A percentile compares a stretch with the other conserved stretches of the same genome.
These are phyloP conservation scores for Scedosporium boydii DNA, from an alignment of 2,329 filamentous ascomycete species.

Conservation along the genomic window DNA sequence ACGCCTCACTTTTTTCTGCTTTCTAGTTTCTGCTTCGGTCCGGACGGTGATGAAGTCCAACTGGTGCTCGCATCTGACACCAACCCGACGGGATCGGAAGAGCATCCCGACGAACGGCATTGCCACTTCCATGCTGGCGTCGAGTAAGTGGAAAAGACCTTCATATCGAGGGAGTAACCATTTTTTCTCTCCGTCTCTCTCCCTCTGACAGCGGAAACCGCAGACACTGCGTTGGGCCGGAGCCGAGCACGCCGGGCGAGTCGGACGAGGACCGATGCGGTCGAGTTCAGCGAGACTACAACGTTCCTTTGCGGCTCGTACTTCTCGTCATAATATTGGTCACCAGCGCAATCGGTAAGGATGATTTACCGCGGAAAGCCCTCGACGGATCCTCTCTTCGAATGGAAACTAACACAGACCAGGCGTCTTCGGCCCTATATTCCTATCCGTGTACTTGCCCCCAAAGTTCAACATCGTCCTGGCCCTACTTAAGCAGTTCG, in stretches of 20 bases:
- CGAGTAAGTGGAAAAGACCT: conserved; percentile 40
- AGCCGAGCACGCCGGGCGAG: conserved; percentile 25
- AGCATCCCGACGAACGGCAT: conserved; percentile 21
- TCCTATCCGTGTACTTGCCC: conserved; percentile 50
- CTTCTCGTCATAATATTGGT: conserved; percentile 62
- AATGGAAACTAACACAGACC: background rate
- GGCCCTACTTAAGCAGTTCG: conserved; percentile 61
- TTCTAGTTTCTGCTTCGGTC: too few species aligned
- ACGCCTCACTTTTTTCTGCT: too few species aligned
- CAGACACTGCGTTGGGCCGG: conserved; percentile 47
- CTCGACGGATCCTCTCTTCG: background rate
- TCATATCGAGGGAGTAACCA: conserved; percentile 11
- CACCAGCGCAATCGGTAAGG: conserved; percentile 53
- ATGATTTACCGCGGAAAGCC: background rate
- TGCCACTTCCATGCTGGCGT: conserved; percentile 71
- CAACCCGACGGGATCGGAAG: background rate
- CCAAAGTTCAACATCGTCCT: conserved; percentile 40
- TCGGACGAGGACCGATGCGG: conserved; percentile 30
- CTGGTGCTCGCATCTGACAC: background rate
- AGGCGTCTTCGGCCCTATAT: conserved; percentile 56
- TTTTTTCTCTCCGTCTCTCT: conserved; percentile 10
- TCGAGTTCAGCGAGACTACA: conserved; percentile 43
- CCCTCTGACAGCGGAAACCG: background rate
- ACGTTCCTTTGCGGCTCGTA: conserved; percentile 58
- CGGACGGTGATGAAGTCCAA: too few species aligned